Percentiles rank a stretch among this genome's conserved stretches.
Evolutionary conservation across 2,329 filamentous ascomycete genomes (phyloP).

Genomic region (Trichoderma breve): DNA sequence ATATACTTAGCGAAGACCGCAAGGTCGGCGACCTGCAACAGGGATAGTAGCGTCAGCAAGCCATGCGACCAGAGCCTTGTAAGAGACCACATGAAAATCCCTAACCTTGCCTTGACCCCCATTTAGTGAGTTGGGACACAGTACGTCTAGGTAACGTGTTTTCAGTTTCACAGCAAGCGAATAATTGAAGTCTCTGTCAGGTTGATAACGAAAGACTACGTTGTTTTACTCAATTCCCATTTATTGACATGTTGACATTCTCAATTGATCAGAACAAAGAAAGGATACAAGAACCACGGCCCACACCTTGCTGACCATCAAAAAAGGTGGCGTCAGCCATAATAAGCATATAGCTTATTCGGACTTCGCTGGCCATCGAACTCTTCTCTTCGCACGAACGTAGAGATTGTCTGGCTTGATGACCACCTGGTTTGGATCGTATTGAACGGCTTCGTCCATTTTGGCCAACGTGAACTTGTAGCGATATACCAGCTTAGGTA

Average conservation of each 20-base stretch:
- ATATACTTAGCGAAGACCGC: not conserved
- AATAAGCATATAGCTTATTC: not conserved
- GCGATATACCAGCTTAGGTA: conserved; percentile 57
- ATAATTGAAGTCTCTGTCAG: not conserved
- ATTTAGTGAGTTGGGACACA: not conserved
- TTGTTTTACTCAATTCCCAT: not conserved
- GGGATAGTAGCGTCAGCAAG: not conserved
- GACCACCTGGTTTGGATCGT: conserved; percentile 58
- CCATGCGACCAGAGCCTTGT: not conserved
- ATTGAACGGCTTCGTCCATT: conserved; percentile 48
- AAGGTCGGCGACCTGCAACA: not conserved
- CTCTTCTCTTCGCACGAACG: conserved; percentile 47
- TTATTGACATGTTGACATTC: not conserved
- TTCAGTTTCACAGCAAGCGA: not conserved
- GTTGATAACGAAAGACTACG: not conserved
- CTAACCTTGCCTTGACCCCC: not conserved
- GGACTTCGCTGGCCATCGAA: conserved; percentile 44
- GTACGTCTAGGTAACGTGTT: not conserved
- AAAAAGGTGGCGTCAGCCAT: not conserved
- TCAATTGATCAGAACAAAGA: not conserved
- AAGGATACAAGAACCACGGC: not conserved
- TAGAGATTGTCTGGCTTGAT: conserved; percentile 42
- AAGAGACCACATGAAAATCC: not conserved
- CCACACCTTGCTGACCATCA: not conserved
- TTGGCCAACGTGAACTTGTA: conserved; percentile 53